Evolutionary conservation across 805 yeast species (phyloP).

Genomic region (Hermanozyma aechmeae): DNA sequence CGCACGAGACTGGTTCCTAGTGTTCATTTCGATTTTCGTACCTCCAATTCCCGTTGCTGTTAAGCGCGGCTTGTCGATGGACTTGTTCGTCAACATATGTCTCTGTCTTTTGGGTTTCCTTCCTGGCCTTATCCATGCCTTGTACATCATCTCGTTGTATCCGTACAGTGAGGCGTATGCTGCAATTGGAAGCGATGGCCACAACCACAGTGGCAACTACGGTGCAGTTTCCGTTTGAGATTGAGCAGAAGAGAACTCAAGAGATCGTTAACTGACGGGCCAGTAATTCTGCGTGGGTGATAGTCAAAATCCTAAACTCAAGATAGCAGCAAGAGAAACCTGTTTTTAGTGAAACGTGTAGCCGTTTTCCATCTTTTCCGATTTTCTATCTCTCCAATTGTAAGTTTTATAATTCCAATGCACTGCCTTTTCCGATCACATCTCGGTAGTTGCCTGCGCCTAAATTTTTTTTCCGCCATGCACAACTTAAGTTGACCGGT

Average conservation of each 20-base stretch:
- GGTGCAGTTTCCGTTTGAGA: too few relatives aligned
- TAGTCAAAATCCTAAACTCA: neutral
- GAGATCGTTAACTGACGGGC: neutral
- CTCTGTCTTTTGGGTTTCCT: slow-evolving; percentile 62
- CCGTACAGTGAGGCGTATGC: slow-evolving; percentile 36
- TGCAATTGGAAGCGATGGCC: slow-evolving; percentile 21
- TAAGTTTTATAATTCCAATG: neutral
- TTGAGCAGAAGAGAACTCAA: neutral
- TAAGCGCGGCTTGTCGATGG: slow-evolving; percentile 69
- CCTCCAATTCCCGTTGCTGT: slow-evolving; percentile 77
- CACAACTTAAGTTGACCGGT: neutral
- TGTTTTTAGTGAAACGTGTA: too few relatives aligned
- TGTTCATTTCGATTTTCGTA: slow-evolving; percentile 55
- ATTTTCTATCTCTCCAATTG: neutral
- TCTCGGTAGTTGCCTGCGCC: neutral
- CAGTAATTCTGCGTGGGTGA: neutral
- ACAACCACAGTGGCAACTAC: slow-evolving; percentile 13
- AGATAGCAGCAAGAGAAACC: neutral
- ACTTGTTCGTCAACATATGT: slow-evolving; percentile 58
- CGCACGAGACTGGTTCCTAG: slow-evolving; percentile 53
- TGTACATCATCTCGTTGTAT: slow-evolving; percentile 69
- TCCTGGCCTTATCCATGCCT: slow-evolving; percentile 71
- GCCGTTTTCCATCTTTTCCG: too few relatives aligned
- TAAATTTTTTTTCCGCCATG: neutral
- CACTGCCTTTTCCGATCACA: neutral